phyloP scores from a whole-genome alignment of 1,139 yeast genomes.

The Geotrichum cucujoidarum region DNA sequence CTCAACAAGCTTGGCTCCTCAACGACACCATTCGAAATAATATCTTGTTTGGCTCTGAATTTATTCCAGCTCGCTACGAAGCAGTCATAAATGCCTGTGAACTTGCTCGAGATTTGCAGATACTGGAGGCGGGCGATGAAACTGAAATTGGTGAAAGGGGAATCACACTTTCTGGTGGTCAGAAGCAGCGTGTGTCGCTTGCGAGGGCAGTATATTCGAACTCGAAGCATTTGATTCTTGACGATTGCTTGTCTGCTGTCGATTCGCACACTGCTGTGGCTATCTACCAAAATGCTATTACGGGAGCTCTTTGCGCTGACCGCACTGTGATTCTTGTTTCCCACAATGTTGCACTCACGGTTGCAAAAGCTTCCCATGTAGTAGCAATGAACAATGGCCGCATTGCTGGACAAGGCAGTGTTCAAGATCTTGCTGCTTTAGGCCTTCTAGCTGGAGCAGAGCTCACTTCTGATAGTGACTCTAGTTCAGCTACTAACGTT shows the following conservation, averaged over 20 bases:
- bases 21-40: conserved; percentile 84
- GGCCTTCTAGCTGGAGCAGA: conserved; percentile 79
- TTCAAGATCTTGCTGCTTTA: conserved; percentile 64
- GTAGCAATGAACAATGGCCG: conserved; percentile 82
- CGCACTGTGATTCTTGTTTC: conserved; percentile 90
- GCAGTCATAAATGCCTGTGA: conserved; percentile 68
- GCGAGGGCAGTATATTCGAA: conserved; percentile 91
- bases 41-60: conserved; percentile 71
- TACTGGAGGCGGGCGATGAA: conserved; percentile 59
- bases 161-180: conserved; percentile 93
- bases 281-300: conserved; percentile 83
- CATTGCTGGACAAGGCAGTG: conserved; percentile 71
- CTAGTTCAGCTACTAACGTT: conserved; percentile 53
- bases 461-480: conserved; percentile 62
- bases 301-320: conserved; percentile 77
- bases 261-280: conserved; percentile 94
- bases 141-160: conserved; percentile 96
- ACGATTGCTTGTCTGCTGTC: conserved; percentile 94
- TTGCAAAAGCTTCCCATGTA: conserved; percentile 73
- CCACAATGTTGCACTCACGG: conserved; percentile 86
- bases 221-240: conserved; percentile 75
- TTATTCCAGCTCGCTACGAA: conserved; percentile 67
- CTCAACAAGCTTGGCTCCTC: conserved; percentile 92
- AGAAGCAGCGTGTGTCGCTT: conserved; percentile 89
- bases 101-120: conserved; percentile 72